Evolutionary conservation across 805 yeast genomes (phyloP), one percentile per base, ranked within the genome.

Genomic region (Candida rishiriensis): DNA sequence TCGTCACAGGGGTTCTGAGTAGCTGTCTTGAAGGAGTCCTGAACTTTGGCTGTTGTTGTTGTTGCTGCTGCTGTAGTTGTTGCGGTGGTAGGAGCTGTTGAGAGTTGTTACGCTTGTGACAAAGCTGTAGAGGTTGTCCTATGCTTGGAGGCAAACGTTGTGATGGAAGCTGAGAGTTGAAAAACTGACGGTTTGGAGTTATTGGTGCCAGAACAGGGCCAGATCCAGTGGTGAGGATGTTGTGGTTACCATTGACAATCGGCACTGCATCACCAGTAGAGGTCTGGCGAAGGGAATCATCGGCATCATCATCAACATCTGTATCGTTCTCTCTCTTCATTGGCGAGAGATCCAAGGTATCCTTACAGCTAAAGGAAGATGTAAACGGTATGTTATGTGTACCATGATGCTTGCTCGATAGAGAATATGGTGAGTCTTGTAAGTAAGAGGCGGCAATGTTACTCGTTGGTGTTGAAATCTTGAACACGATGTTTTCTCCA

Each of bases 171-270:
- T 18, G 30, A 4, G 38, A 14, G 29, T 18, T 21, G 34, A 31
- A 16, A 29, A 36, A 13, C 29, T 42, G 45, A 41, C 48, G 53
- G 41, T 54, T 76, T 13, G 85, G 86, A 5, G 85, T 78, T 40
- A 79, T 61, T 12, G 88, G 86, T 59, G 80, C 85, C 39, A 81
- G 64, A 36, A 81, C 62, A 6, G 87, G 86, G 1, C 86, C 87
- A 3, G 84, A 76, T 45, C 13, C 13, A 30, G 33, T 10, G 14
- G 13, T 13, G 14, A n/a, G 14, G 5, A n/a, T 13, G 14, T 12
- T 13, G 14, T 30, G 4, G 33, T 30, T 30, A 7, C 26, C 26
- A 21, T 7, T 21, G 26, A 7, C 7, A 21, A 5, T 21, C 26
- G 7, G 26, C 26, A 21, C n/a, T 12, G 10, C 14, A 30, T 6